Evolutionary conservation across 768 basidiomycete species (phyloP).

Genomic region (Mrakia gelida): DNA sequence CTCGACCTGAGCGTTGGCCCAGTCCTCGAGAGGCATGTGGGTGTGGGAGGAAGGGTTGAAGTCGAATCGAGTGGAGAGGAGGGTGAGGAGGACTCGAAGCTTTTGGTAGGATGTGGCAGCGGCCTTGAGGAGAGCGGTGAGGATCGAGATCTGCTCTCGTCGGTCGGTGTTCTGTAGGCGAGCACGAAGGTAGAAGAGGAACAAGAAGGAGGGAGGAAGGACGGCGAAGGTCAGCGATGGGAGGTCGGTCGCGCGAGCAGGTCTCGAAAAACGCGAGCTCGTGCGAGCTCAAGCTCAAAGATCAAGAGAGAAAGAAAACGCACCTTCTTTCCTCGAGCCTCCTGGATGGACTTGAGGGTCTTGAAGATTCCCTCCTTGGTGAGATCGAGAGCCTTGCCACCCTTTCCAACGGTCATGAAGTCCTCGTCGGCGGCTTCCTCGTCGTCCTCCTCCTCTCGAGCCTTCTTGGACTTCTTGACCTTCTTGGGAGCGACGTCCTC

Average conservation of each 20-base stretch:
- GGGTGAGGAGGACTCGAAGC: slow-evolving; percentile 87
- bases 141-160: slow-evolving; percentile 83
- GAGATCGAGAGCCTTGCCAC: slow-evolving; percentile 75
- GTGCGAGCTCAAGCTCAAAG: too few relatives aligned
- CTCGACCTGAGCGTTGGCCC: slow-evolving; percentile 80
- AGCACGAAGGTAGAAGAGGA: slow-evolving; percentile 10
- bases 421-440: slow-evolving; percentile 56
- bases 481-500: slow-evolving; percentile 47
- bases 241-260: too few relatives aligned
- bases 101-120: slow-evolving; percentile 79
- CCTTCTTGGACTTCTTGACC: slow-evolving; percentile 42
- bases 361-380: slow-evolving; percentile 77
- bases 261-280: too few relatives aligned
- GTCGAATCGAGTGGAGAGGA: slow-evolving; percentile 93
- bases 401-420: slow-evolving; percentile 86
- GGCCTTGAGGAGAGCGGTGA: slow-evolving; percentile 79
- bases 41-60: slow-evolving; percentile 82
- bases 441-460: slow-evolving; percentile 36
- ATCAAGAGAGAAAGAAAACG: slow-evolving; percentile 29
- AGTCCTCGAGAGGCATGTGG: slow-evolving; percentile 88
- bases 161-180: slow-evolving; percentile 88
- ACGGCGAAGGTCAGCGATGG: too few relatives aligned
- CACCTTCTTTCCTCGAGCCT: slow-evolving; percentile 94
- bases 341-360: slow-evolving; percentile 81
- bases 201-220: background rate